A percentile compares a stretch with the other conserved stretches of the same genome.
phyloP scores from a whole-genome alignment of 768 basidiomycete species.

The Trametes cingulata region DNA sequence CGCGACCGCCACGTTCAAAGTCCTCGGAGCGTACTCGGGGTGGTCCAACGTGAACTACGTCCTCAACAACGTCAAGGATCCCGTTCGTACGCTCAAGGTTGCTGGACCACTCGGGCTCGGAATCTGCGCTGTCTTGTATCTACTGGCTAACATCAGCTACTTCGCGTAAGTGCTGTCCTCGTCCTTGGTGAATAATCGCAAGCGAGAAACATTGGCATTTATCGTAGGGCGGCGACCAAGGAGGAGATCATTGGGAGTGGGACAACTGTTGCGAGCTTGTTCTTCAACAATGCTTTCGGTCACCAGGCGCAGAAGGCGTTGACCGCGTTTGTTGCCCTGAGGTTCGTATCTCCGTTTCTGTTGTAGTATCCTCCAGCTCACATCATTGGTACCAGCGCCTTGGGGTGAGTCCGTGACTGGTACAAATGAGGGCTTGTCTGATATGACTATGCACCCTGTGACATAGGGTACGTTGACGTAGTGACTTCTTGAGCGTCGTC shows the following conservation, averaged over 20 bases:
- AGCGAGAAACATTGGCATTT: background rate
- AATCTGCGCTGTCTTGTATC: constrained; percentile 52
- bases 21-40: constrained; percentile 47
- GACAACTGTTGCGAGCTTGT: constrained; percentile 59
- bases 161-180: constrained; percentile 40
- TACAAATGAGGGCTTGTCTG: background rate
- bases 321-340: constrained; percentile 57
- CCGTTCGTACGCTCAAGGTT: constrained; percentile 60
- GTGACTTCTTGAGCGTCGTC: too few species aligned
- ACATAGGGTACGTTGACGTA: too few species aligned
- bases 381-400: constrained; percentile 33
- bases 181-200: background rate
- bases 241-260: constrained; percentile 48
- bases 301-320: constrained; percentile 50
- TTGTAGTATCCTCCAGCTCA: background rate
- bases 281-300: constrained; percentile 62
- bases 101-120: constrained; percentile 58
- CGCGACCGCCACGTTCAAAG: constrained; percentile 60
- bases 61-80: constrained; percentile 59
- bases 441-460: too few species aligned
- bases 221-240: constrained; percentile 44
- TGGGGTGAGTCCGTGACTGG: constrained; percentile 30
- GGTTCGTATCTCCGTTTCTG: constrained; percentile 33
- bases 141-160: constrained; percentile 60
- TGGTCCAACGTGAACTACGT: constrained; percentile 63